phyloP scores from a whole-genome alignment of 176 grass and related monocot species.

The Saccharum spontaneum region DNA sequence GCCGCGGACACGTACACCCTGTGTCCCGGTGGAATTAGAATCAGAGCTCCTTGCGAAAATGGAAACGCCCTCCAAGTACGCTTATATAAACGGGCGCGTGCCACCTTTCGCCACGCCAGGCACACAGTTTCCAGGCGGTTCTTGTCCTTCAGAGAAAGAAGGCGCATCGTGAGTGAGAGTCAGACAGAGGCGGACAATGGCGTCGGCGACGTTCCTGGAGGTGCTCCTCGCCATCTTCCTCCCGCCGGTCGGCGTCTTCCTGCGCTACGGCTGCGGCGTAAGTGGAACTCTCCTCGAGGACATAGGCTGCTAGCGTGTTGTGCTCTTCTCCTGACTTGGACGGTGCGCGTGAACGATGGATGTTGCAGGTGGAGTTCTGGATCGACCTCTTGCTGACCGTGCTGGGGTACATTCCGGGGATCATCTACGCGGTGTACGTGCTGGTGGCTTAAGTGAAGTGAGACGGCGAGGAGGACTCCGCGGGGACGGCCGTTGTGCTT shows the following conservation, averaged over 20 bases:
- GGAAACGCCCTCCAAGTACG: too few relatives aligned
- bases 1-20: neutral
- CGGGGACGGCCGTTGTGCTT: neutral
- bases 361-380: slow-evolving; percentile 71
- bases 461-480: neutral
- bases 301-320: neutral
- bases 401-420: slow-evolving; percentile 74
- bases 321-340: neutral
- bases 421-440: slow-evolving; percentile 73
- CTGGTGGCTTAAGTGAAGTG: slow-evolving; percentile 32
- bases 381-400: slow-evolving; percentile 70
- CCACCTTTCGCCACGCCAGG: neutral
- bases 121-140: neutral
- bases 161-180: neutral
- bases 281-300: neutral
- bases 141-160: neutral
- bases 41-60: neutral
- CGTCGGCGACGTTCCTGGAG: slow-evolving; percentile 80
- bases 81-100: neutral
- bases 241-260: slow-evolving; percentile 90
- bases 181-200: slow-evolving; percentile 38
- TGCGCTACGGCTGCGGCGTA: slow-evolving; percentile 83
- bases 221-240: slow-evolving; percentile 87
- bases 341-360: neutral
- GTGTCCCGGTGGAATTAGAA: neutral